A percentile compares a stretch with the other conserved stretches of the same genome.
Evolutionary conservation across 768 basidiomycete species (phyloP).

Genomic region (Boletus subparvulus): DNA sequence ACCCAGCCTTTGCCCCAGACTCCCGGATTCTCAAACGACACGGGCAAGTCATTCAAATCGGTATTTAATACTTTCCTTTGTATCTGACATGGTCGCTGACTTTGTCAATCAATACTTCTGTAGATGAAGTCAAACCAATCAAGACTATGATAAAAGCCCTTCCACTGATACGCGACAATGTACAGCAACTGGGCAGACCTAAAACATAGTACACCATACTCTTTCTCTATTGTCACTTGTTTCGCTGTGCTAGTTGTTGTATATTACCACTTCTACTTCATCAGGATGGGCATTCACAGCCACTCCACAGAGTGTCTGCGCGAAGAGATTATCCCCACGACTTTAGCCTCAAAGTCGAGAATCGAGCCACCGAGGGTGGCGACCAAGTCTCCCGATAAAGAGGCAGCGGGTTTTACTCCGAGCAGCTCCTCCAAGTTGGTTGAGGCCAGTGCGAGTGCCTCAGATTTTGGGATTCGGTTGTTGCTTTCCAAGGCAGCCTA

Average conservation of each 20-base stretch:
- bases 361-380: slow-evolving; percentile 53
- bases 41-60: slow-evolving; percentile 60
- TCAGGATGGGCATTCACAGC: slow-evolving; percentile 27
- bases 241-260: slow-evolving; percentile 3
- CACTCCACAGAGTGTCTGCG: slow-evolving; percentile 50
- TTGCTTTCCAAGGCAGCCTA: slow-evolving; percentile 42
- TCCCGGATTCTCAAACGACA: slow-evolving; percentile 54
- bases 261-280: slow-evolving; percentile 8
- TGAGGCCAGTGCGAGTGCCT: slow-evolving; percentile 54
- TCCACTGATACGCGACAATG: slow-evolving; percentile 59
- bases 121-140: slow-evolving; percentile 73
- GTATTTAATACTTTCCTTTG: slow-evolving; percentile 39
- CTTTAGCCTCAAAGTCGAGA: slow-evolving; percentile 46
- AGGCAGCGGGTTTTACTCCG: slow-evolving; percentile 19
- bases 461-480: slow-evolving; percentile 39
- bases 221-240: neutral
- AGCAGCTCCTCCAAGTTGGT: slow-evolving; percentile 53
- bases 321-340: slow-evolving; percentile 55
- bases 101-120: neutral
- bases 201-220: slow-evolving; percentile 7
- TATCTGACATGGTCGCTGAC: neutral
- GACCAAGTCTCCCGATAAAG: slow-evolving; percentile 51
- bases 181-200: slow-evolving; percentile 35
- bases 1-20: slow-evolving; percentile 47
- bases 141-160: slow-evolving; percentile 69